Percentiles rank a stretch among this genome's conserved stretches.
phyloP scores from a whole-genome alignment of 768 basidiomycete genomes.

The Collybia sordida region DNA sequence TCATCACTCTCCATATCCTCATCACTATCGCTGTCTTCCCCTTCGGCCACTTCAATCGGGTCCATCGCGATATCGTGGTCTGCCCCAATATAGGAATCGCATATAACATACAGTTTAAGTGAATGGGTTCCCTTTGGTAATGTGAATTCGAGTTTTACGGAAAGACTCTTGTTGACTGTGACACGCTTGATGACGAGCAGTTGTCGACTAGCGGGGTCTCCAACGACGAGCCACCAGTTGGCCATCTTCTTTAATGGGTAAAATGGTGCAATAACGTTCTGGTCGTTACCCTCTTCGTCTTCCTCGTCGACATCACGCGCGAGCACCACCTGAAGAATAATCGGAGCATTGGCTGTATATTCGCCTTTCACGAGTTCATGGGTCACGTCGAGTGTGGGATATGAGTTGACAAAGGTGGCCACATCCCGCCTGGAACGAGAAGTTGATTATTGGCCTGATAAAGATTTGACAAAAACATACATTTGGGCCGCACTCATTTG shows the following conservation, averaged over 20 bases:
- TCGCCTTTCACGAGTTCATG: slow-evolving; percentile 86
- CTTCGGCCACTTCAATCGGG: slow-evolving; percentile 84
- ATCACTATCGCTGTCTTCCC: slow-evolving; percentile 84
- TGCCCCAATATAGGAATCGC: slow-evolving; percentile 88
- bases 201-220: slow-evolving; percentile 77
- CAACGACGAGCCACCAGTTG: slow-evolving; percentile 97
- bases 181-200: slow-evolving; percentile 87
- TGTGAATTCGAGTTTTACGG: slow-evolving; percentile 86
- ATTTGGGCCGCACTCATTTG: slow-evolving; percentile 87
- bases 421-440: slow-evolving; percentile 74
- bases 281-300: slow-evolving; percentile 65
- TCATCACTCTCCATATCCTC: slow-evolving; percentile 73
- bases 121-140: slow-evolving; percentile 81
- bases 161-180: slow-evolving; percentile 83
- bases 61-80: slow-evolving; percentile 90
- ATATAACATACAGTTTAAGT: slow-evolving; percentile 88
- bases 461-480: slow-evolving; percentile 48
- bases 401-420: slow-evolving; percentile 94
- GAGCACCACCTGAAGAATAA: slow-evolving; percentile 76
- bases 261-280: slow-evolving; percentile 89
- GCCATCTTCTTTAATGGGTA: slow-evolving; percentile 90
- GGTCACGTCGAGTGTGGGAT: slow-evolving; percentile 92
- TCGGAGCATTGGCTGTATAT: slow-evolving; percentile 83
- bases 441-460: slow-evolving; percentile 14
- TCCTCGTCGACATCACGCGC: slow-evolving; percentile 81